Evolutionary conservation across 2,329 filamentous ascomycete species (phyloP).

Genomic region (Diaporthe destruens): DNA sequence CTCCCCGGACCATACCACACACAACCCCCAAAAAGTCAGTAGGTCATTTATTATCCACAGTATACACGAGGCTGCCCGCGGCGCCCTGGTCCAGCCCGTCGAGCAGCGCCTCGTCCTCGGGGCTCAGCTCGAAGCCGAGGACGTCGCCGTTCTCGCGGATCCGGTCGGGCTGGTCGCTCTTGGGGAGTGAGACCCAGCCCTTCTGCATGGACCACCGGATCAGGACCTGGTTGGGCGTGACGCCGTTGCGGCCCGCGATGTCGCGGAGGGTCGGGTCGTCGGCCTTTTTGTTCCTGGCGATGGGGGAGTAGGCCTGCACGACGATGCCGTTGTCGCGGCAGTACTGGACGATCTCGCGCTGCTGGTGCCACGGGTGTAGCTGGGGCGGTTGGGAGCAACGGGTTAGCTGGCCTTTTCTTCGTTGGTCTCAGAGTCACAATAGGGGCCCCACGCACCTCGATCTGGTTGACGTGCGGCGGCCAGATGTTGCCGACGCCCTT

Average conservation of each 20-base stretch:
- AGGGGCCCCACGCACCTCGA: constrained; percentile 34
- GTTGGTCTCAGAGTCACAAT: too few species aligned
- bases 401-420: too few species aligned
- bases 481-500: constrained; percentile 31
- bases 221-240: constrained; percentile 69
- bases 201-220: constrained; percentile 70
- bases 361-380: constrained; percentile 80
- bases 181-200: constrained; percentile 73
- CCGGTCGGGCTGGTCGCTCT: constrained; percentile 70
- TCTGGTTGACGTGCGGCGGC: constrained; percentile 40
- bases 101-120: constrained; percentile 61
- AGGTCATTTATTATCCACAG: constrained; percentile 32
- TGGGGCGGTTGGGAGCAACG: constrained; percentile 50
- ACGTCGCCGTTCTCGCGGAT: constrained; percentile 74
- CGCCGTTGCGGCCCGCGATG: constrained; percentile 67
- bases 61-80: constrained; percentile 36
- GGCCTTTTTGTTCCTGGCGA: constrained; percentile 50
- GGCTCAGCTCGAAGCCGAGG: constrained; percentile 70
- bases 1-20: too few species aligned
- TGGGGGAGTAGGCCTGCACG: constrained; percentile 56
- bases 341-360: constrained; percentile 54
- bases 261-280: constrained; percentile 67
- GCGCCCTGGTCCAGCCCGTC: constrained; percentile 34
- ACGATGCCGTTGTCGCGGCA: constrained; percentile 84
- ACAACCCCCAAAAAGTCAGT: not conserved